Percentiles rank a stretch among this genome's conserved stretches.
Conservation (phyloP, 306 rosid genomes). For the Prunus fruticosa region DNA sequence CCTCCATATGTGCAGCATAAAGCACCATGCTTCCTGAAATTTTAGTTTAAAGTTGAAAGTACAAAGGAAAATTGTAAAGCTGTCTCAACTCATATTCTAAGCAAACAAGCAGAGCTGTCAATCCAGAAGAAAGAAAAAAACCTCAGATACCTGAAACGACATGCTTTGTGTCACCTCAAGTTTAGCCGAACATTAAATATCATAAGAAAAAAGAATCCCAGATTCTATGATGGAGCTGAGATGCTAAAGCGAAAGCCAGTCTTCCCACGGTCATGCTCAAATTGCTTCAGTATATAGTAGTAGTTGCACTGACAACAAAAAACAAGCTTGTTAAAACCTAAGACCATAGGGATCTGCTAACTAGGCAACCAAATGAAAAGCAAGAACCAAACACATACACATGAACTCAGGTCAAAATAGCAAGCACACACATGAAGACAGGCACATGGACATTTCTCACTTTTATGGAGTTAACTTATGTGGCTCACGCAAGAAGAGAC, state of each 20-base stretch:
- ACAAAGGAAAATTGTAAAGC: conserved; percentile 8
- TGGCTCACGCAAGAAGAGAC: background rate
- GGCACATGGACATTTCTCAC: background rate
- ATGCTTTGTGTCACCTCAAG: conserved; percentile 12
- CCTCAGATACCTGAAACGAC: conserved; percentile 23
- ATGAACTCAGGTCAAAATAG: background rate
- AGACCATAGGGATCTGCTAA: background rate
- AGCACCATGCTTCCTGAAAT: conserved; percentile 32
- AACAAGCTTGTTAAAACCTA: conserved; percentile 22
- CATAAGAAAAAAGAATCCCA: background rate
- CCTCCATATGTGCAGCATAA: conserved; percentile 20
- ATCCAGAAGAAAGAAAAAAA: background rate
- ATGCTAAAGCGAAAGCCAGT: conserved; percentile 92
- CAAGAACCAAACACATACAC: background rate
- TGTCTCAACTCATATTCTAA: conserved; percentile 7
- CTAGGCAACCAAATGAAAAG: conserved; percentile 16
- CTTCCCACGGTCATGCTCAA: conserved; percentile 74
- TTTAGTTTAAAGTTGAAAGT: conserved; percentile 30
- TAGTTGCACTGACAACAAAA: conserved; percentile 70
- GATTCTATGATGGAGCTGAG: conserved; percentile 71
- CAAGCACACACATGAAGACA: background rate
- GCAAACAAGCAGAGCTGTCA: conserved; percentile 6
- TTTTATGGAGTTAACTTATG: background rate
- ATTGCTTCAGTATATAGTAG: conserved; percentile 68
- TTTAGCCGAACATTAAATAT: conserved; percentile 13